A percentile compares a stretch with the other conserved stretches of the same genome.
These are phyloP conservation scores for Lactifluus subvellereus DNA, from an alignment of 768 basidiomycete species.

Conservation along the genomic window DNA sequence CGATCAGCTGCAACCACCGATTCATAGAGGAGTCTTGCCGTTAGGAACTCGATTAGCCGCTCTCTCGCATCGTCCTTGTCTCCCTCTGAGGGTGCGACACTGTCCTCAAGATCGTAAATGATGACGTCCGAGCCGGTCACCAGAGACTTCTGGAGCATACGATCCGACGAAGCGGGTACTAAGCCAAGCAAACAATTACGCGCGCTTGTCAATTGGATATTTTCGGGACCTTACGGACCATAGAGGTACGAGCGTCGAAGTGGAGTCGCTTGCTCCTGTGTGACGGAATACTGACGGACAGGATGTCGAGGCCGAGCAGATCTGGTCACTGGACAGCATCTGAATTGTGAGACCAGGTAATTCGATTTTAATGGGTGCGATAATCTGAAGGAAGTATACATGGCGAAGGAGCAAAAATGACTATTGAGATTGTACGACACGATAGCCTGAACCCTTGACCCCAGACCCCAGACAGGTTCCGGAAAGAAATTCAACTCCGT, in stretches of 20 bases:
- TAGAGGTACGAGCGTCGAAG: constrained; percentile 46
- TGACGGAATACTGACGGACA: not conserved
- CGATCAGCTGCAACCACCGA: not conserved
- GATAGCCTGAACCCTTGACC: not conserved
- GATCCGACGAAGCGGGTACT: constrained; percentile 77
- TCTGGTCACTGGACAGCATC: not conserved
- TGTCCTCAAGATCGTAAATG: constrained; percentile 88
- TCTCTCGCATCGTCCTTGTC: constrained; percentile 57
- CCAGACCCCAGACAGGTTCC: no score
- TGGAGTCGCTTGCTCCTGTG: not conserved
- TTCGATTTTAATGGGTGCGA: not conserved
- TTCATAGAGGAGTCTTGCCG: constrained; percentile 34
- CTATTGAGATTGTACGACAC: not conserved
- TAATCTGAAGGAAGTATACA: constrained; percentile 8
- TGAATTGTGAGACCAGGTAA: not conserved
- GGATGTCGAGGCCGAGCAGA: not conserved
- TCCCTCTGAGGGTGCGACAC: constrained; percentile 53
- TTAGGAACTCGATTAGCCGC: constrained; percentile 50
- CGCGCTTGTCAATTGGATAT: not conserved
- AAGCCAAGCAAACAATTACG: constrained; percentile 5
- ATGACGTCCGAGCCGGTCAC: constrained; percentile 59
- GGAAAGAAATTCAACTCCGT: constrained; percentile 9
- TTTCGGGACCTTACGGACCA: constrained; percentile 28
- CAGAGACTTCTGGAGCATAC: constrained; percentile 78
- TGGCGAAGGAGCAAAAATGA: not conserved